Conservation (phyloP, 2,329 filamentous ascomycete genomes). For the Beauveria australis region DNA sequence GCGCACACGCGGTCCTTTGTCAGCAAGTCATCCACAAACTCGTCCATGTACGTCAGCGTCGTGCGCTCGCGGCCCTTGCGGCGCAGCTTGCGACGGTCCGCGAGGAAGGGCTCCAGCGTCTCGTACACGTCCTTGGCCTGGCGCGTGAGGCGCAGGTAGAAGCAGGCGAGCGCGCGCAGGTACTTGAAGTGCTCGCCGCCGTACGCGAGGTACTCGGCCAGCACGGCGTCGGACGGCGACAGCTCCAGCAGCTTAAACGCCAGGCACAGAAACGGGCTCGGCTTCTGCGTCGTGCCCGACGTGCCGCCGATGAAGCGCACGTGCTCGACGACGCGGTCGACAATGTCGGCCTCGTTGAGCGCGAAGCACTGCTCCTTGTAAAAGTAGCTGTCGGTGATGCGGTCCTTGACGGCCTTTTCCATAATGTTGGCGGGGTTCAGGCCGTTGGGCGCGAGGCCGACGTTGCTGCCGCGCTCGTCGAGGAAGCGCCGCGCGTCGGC, state of each 20-base stretch:
- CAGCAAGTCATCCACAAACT: constrained; percentile 88
- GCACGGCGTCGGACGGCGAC: constrained; percentile 67
- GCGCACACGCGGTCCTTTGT: constrained; percentile 84
- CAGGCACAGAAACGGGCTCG: constrained; percentile 86
- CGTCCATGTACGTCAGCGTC: constrained; percentile 72
- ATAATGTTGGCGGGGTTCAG: constrained; percentile 93
- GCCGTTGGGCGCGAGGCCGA: constrained; percentile 69
- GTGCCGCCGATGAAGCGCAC: constrained; percentile 82
- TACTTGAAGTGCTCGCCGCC: constrained; percentile 78
- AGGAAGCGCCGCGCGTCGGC: constrained; percentile 78
- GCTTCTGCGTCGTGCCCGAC: constrained; percentile 74
- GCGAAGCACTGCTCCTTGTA: constrained; percentile 99
- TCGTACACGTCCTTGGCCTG: constrained; percentile 72
- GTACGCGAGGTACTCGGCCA: constrained; percentile 71
- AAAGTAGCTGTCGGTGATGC: constrained; percentile 91
- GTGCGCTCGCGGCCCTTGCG: constrained; percentile 68
- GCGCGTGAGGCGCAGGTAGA: constrained; percentile 88
- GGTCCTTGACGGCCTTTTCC: constrained; percentile 91
- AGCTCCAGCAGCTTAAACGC: constrained; percentile 92
- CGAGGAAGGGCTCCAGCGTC: constrained; percentile 72
- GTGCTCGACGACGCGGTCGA: constrained; percentile 80
- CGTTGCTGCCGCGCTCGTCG: constrained; percentile 79
- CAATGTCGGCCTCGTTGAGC: constrained; percentile 73
- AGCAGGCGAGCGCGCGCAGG: constrained; percentile 77
- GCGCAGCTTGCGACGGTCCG: constrained; percentile 76